These are phyloP conservation scores for Echites panduratus DNA, from an alignment of 257 asterid genomes.

Conservation along the genomic window DNA sequence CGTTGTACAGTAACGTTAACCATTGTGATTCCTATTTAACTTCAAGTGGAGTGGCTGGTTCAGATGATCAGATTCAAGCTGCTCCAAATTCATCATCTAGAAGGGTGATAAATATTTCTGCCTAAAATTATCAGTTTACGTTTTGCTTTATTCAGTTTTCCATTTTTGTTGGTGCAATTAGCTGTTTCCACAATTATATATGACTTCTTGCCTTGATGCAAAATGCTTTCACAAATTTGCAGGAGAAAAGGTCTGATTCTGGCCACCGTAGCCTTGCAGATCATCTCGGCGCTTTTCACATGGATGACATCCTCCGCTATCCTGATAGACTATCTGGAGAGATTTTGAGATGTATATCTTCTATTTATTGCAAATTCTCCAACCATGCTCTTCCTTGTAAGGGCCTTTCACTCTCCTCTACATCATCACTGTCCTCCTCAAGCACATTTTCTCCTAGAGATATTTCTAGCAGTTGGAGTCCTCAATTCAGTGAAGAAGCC, in stretches of 20 bases:
- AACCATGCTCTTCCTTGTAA: slow-evolving; percentile 30
- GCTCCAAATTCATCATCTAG: slow-evolving; percentile 37
- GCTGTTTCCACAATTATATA: neutral
- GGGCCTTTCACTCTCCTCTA: slow-evolving; percentile 59
- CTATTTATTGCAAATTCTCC: slow-evolving; percentile 78
- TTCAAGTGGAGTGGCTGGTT: slow-evolving; percentile 39
- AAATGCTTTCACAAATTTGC: slow-evolving; percentile 22
- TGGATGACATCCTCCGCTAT: slow-evolving; percentile 32
- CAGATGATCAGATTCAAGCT: slow-evolving; percentile 29
- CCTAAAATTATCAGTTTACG: neutral
- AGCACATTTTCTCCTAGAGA: slow-evolving; percentile 76
- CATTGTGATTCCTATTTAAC: slow-evolving; percentile 32
- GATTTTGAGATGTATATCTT: slow-evolving; percentile 65
- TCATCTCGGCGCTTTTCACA: slow-evolving; percentile 55
- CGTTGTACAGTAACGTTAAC: slow-evolving; percentile 17
- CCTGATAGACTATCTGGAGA: slow-evolving; percentile 76
- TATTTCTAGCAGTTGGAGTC: slow-evolving; percentile 76
- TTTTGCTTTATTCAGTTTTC: neutral
- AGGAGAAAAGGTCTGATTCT: slow-evolving; percentile 48
- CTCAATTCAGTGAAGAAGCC: slow-evolving; percentile 50
- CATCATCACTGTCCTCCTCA: slow-evolving; percentile 70
- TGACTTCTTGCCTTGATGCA: slow-evolving; percentile 7
- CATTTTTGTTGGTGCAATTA: neutral
- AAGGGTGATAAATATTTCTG: slow-evolving; percentile 35
- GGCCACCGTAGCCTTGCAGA: slow-evolving; percentile 61